Evolutionary conservation across 495 filamentous ascomycete genomes (phyloP).

Genomic region (Amorphotheca resinae): DNA sequence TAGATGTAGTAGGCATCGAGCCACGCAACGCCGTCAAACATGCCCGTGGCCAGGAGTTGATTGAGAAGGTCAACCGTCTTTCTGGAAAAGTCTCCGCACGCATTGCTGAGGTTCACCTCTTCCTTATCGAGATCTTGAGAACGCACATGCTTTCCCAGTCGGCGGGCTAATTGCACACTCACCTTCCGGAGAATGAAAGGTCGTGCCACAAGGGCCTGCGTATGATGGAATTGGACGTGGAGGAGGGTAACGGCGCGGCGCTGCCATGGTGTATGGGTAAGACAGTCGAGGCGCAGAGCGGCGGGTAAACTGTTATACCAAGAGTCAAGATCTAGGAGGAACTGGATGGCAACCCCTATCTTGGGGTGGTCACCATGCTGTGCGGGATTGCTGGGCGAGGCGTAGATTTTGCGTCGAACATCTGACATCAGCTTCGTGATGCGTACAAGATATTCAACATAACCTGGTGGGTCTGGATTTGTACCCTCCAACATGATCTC

Average conservation of each 20-base stretch:
- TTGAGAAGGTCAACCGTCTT: constrained; percentile 12
- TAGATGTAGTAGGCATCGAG: constrained; percentile 22
- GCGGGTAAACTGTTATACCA: constrained; percentile 28
- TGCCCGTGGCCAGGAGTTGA: constrained; percentile 9
- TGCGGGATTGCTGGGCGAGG: constrained; percentile 6
- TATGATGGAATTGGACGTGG: constrained; percentile 25
- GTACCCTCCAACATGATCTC: constrained; percentile 22
- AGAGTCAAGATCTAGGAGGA: constrained; percentile 25
- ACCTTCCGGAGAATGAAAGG: constrained; percentile 23
- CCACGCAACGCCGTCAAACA: constrained; percentile 19
- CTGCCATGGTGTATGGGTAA: constrained; percentile 17
- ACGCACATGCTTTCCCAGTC: constrained; percentile 14
- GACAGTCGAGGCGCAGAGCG: constrained; percentile 18
- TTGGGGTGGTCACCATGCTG: constrained; percentile 15
- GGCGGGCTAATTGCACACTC: constrained; percentile 14
- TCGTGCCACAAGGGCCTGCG: constrained; percentile 21
- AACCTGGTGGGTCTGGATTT: constrained; percentile 16
- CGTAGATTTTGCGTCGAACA: constrained; percentile 15
- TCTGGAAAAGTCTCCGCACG: constrained; percentile 13
- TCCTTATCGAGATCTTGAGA: constrained; percentile 18
- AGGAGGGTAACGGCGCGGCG: constrained; percentile 21
- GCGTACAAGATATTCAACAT: constrained; percentile 19
- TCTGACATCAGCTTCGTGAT: constrained; percentile 12
- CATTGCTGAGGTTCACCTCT: constrained; percentile 12
- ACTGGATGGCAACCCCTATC: constrained; percentile 13